Conservation (phyloP, 345 rosid genomes). For the Alliaria petiolata region DNA sequence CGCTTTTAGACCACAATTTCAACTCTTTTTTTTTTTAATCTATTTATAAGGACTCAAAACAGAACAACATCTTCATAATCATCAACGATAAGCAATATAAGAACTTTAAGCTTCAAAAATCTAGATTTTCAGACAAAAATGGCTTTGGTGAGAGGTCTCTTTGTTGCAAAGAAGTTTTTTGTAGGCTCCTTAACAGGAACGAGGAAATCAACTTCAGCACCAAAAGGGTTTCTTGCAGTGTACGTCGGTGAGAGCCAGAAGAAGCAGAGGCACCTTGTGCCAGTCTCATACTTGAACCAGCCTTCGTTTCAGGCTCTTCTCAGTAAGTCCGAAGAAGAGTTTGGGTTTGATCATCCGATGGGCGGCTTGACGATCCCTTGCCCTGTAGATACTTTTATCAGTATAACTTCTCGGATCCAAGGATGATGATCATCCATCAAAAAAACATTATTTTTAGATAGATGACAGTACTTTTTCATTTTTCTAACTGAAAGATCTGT, state of each 20-base stretch:
- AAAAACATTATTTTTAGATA: neutral
- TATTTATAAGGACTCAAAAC: no score
- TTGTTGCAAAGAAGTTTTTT: neutral
- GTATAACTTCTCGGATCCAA: slow-evolving; percentile 26
- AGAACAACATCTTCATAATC: neutral
- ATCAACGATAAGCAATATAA: slow-evolving; percentile 4
- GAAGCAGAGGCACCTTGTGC: slow-evolving; percentile 13
- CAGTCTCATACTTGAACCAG: slow-evolving; percentile 41
- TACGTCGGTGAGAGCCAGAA: no score
- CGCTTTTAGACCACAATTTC: no score
- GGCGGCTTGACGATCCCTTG: slow-evolving; percentile 54
- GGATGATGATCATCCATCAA: slow-evolving; percentile 1
- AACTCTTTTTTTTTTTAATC: no score
- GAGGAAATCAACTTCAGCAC: neutral
- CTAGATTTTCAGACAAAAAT: neutral
- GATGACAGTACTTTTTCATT: no score
- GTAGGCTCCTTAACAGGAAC: neutral
- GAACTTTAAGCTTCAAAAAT: neutral
- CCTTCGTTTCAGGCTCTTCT: slow-evolving; percentile 43
- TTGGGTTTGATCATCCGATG: slow-evolving; percentile 44
- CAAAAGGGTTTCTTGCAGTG: no score
- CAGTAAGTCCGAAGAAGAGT: slow-evolving; percentile 4
- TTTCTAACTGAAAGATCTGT: no score
- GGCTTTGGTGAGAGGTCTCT: neutral
- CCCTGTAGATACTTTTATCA: slow-evolving; percentile 36